Conservation (phyloP, 2,329 filamentous ascomycete species). For the Clonostachys rhizophaga region DNA sequence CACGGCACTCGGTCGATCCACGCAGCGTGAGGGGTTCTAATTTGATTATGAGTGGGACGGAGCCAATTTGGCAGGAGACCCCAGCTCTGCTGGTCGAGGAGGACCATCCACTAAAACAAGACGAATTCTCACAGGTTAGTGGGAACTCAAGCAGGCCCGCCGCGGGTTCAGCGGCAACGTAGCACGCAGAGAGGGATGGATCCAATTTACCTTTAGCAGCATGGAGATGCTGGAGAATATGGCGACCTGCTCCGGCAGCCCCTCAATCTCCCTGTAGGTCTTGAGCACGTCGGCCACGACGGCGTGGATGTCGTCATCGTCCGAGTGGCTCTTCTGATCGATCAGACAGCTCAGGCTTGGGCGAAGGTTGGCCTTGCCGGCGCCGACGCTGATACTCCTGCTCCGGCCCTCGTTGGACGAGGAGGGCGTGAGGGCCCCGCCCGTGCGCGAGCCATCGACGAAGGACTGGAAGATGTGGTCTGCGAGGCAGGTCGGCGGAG, state of each 20-base stretch:
- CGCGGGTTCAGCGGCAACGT: not conserved
- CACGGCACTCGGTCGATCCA: slow-evolving; percentile 24
- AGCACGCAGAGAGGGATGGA: not conserved
- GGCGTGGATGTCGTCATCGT: slow-evolving; percentile 20
- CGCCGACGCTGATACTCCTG: not conserved
- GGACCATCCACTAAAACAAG: slow-evolving; percentile 16
- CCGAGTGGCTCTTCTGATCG: slow-evolving; percentile 11
- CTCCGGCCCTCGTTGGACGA: not conserved
- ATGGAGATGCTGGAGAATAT: slow-evolving; percentile 20
- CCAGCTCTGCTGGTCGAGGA: slow-evolving; percentile 19
- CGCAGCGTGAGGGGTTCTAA: slow-evolving; percentile 16
- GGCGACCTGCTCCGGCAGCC: slow-evolving; percentile 18
- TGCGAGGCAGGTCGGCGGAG: slow-evolving; percentile 13
- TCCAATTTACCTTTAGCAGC: slow-evolving; percentile 14
- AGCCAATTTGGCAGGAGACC: slow-evolving; percentile 20
- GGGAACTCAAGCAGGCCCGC: not conserved
- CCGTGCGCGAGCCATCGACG: slow-evolving; percentile 10
- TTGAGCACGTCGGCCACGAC: slow-evolving; percentile 20
- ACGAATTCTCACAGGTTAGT: not conserved
- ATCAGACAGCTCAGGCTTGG: slow-evolving; percentile 16
- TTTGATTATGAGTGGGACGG: slow-evolving; percentile 15
- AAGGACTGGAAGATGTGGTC: slow-evolving; percentile 20
- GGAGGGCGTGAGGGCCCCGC: slow-evolving; percentile 4
- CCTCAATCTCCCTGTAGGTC: slow-evolving; percentile 20
- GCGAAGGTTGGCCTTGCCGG: slow-evolving; percentile 3